These are phyloP conservation scores for Lepidium africanum DNA, from an alignment of 345 rosid species.

Conservation along the genomic window DNA sequence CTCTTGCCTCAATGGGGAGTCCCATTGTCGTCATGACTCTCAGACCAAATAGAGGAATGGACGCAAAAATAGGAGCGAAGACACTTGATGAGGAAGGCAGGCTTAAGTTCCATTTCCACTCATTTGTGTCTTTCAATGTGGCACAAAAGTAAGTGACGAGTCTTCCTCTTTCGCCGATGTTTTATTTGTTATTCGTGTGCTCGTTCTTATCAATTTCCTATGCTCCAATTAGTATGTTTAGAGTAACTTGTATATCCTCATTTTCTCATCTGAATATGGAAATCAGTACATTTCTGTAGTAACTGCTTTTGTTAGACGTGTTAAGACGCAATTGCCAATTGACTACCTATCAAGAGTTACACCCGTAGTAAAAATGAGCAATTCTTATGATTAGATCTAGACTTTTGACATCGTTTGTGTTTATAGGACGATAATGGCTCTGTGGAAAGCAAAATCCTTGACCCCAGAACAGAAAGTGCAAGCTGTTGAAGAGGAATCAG, in stretches of 20 bases:
- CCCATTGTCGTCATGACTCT: slow-evolving; percentile 78
- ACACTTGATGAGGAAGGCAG: slow-evolving; percentile 86
- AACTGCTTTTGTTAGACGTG: background rate
- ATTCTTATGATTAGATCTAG: background rate
- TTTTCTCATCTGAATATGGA: background rate
- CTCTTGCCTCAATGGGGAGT: slow-evolving; percentile 93
- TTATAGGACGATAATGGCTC: slow-evolving; percentile 88
- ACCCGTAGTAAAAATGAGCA: background rate
- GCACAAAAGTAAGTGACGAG: slow-evolving; percentile 62
- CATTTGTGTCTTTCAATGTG: slow-evolving; percentile 84
- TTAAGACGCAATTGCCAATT: background rate
- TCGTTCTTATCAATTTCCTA: background rate
- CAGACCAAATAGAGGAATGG: slow-evolving; percentile 69
- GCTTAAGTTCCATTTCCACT: slow-evolving; percentile 88
- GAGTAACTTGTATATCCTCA: background rate
- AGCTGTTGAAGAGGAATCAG: slow-evolving; percentile 88
- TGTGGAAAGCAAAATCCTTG: slow-evolving; percentile 91
- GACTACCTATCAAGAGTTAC: background rate
- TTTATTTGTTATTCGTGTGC: background rate
- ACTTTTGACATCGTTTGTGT: background rate
- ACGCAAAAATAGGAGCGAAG: slow-evolving; percentile 89
- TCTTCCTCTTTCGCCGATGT: slow-evolving; percentile 1
- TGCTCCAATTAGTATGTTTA: background rate
- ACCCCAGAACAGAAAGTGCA: slow-evolving; percentile 92
- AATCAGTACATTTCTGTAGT: background rate